These are phyloP conservation scores for Sugiyamaella xylanicola DNA, from an alignment of 1,139 yeast genomes.

Conservation along the genomic window DNA sequence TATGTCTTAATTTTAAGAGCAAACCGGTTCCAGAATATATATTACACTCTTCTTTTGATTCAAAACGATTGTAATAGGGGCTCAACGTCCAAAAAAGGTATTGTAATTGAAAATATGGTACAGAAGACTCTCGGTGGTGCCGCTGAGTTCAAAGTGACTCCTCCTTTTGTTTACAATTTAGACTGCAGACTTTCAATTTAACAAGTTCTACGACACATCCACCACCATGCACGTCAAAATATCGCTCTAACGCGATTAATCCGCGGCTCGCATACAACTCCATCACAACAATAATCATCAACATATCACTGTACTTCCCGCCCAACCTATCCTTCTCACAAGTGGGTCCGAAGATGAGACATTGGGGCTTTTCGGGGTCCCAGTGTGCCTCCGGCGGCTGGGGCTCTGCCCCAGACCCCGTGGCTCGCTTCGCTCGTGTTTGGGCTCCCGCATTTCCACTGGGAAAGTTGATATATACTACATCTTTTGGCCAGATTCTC, in stretches of 20 bases:
- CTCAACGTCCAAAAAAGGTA: not conserved
- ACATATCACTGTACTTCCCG: no score
- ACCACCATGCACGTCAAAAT: not conserved
- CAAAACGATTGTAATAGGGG: no score
- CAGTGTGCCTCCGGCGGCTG: no score
- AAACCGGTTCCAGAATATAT: not conserved
- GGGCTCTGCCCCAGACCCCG: no score
- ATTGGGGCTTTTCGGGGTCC: no score
- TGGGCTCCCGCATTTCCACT: no score
- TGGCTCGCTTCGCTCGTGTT: no score
- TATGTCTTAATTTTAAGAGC: not conserved
- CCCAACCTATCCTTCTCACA: no score
- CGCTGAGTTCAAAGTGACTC: conserved; percentile 1
- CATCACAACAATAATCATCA: not conserved
- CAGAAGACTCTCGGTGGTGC: not conserved
- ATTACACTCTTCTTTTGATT: no score
- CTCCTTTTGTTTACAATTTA: conserved; percentile 13
- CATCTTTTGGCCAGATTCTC: no score
- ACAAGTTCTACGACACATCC: not conserved
- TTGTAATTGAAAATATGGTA: not conserved
- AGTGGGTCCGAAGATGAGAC: no score
- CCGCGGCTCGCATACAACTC: conserved; percentile 3
- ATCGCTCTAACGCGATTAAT: conserved; percentile 9
- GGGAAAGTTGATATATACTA: no score
- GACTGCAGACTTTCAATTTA: not conserved